Percentiles rank a stretch among this genome's conserved stretches.
These are phyloP conservation scores for Beverwykella pulmonaria DNA, from an alignment of 495 filamentous ascomycete species.

Conservation along the genomic window DNA sequence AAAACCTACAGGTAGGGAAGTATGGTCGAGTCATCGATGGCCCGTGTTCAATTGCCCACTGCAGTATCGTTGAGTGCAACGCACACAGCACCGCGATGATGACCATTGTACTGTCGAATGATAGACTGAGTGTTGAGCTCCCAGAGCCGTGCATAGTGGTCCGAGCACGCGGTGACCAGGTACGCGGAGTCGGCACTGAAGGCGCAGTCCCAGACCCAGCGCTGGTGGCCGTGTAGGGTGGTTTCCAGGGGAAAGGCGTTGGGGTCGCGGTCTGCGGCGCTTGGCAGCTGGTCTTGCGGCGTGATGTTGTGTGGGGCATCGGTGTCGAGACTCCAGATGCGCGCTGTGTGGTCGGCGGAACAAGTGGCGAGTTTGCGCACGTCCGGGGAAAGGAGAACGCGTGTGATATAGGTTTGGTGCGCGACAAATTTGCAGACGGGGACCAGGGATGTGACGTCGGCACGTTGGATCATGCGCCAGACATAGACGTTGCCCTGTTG, in stretches of 20 bases:
- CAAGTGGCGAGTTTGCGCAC: constrained; percentile 97
- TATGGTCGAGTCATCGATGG: not conserved
- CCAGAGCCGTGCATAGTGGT: constrained; percentile 97
- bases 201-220: constrained; percentile 99
- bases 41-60: constrained; percentile 16
- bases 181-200: constrained; percentile 97
- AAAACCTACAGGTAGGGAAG: not conserved
- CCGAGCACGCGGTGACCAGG: constrained; percentile 94
- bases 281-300: constrained; percentile 35
- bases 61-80: constrained; percentile 85
- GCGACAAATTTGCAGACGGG: constrained; percentile 92
- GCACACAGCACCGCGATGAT: constrained; percentile 93
- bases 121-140: constrained; percentile 82
- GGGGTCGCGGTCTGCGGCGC: constrained; percentile 39
- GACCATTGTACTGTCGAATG: constrained; percentile 96
- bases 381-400: constrained; percentile 93
- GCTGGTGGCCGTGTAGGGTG: constrained; percentile 88
- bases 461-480: constrained; percentile 85
- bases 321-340: constrained; percentile 88
- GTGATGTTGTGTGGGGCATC: constrained; percentile 39
- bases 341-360: constrained; percentile 95
- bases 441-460: constrained; percentile 82
- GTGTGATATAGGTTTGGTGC: constrained; percentile 91
- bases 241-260: constrained; percentile 79
- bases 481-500: constrained; percentile 91